These are phyloP conservation scores for Isoetes engelmannii DNA, from an alignment of 83 land plant species.

Conservation along the genomic window DNA sequence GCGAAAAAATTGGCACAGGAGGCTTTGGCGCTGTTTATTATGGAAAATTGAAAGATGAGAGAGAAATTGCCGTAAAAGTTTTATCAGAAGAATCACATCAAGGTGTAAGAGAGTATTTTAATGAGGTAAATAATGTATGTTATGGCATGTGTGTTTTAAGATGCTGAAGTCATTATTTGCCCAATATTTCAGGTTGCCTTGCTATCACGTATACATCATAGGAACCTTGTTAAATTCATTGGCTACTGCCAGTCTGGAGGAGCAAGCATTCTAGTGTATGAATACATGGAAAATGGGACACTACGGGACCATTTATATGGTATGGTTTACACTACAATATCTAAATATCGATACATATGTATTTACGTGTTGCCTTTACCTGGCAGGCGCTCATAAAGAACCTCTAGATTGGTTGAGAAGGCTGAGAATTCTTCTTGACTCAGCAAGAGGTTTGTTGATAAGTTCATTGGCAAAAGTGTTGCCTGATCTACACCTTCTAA, in stretches of 20 bases:
- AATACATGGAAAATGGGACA: slow-evolving; percentile 75
- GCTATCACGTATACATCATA: slow-evolving; percentile 73
- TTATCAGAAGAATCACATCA: slow-evolving; percentile 52
- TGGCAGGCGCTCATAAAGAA: slow-evolving; percentile 6
- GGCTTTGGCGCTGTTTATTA: slow-evolving; percentile 85
- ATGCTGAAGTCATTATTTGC: no score
- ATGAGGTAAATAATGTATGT: slow-evolving; percentile 44
- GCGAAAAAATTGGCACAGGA: slow-evolving; percentile 62
- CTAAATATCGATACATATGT: neutral
- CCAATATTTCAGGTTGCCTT: slow-evolving; percentile 16
- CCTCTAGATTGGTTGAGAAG: slow-evolving; percentile 58
- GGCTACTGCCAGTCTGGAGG: slow-evolving; percentile 64
- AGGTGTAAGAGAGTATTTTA: slow-evolving; percentile 64
- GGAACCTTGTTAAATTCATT: slow-evolving; percentile 63
- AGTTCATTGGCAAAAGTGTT: no score
- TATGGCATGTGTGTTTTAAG: no score
- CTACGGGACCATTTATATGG: slow-evolving; percentile 65
- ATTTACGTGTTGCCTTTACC: no score
- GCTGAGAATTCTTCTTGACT: slow-evolving; percentile 68
- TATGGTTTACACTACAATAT: slow-evolving; percentile 15
- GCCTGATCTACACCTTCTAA: no score
- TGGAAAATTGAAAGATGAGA: slow-evolving; percentile 60
- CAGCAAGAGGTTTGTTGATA: slow-evolving; percentile 58
- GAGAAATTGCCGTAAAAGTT: slow-evolving; percentile 80
- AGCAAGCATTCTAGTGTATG: slow-evolving; percentile 60